Evolutionary conservation across 1,139 yeast genomes (phyloP), one percentile per base, ranked within the genome.

Genomic region (Scheffersomyces segobiensis): DNA sequence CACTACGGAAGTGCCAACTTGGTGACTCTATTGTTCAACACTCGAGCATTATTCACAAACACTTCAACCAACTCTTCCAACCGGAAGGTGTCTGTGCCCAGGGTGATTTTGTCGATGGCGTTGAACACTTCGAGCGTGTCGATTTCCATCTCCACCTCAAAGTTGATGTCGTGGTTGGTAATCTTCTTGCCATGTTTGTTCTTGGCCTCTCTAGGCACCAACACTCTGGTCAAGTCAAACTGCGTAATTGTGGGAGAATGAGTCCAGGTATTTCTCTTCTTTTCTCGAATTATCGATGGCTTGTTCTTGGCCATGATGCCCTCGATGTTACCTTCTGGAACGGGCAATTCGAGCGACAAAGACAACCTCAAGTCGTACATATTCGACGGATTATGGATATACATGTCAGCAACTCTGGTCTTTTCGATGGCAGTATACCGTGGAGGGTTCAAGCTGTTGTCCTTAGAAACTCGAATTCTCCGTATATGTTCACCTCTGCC

Each of bases 291-390:
- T 61, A 82, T 71, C 12, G 78, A 77, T 2, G 89, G 87, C 57
- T 81, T 67, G 57, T 78, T 74, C 57, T 74, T 74, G 57, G 73
- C 70, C 61, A 74, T 67, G 20, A 77, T 68, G 17, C 77, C 68
- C 53, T 78, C 83, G 46, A 80, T 70, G 55, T 86, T 84, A 59
- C 85, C 87, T 62, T 83, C 84, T 32, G 80, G 79, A 49, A 86
- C 82, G 1, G 96, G 97, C 62, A 86, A 72, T 85, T 93, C 98
- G 46, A 89, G 74, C 49, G 93, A 86, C 62, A 93, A 75, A 12
- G 96, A 87, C 50, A 93, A 77, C 65, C 97, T 81, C 63, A 89
- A 79, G 71, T 93, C 98, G 68, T 87, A 87, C 74, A 87, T 80
- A 32, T 91, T 86, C 61, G 91, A 88, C 1, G 97, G 97, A 57